Conservation (phyloP, 495 filamentous ascomycete genomes). For the Amniculicola lignicola region DNA sequence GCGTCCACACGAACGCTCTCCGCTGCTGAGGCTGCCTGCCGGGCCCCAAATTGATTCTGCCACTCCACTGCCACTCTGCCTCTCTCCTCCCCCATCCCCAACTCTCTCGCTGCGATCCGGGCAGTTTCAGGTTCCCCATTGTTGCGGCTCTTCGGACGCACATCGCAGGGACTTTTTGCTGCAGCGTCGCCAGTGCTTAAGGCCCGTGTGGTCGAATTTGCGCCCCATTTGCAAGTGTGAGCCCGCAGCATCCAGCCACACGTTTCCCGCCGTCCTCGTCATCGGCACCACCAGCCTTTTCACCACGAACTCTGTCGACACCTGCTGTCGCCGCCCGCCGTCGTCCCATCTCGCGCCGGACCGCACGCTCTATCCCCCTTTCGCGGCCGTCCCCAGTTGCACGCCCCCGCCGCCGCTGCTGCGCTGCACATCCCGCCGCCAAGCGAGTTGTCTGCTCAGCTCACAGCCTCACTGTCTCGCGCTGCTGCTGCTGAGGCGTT, state of each 20-base stretch:
- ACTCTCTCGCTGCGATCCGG: background rate
- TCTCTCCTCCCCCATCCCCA: background rate
- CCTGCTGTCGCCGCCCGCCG: background rate
- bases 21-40: background rate
- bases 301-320: background rate
- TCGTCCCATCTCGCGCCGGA: background rate
- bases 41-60: background rate
- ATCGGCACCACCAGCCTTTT: conserved; percentile 26
- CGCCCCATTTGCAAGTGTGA: background rate
- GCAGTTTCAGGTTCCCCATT: background rate
- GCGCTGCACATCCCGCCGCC: background rate
- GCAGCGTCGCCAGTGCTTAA: background rate
- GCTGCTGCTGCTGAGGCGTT: conserved; percentile 17
- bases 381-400: background rate
- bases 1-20: too few species aligned
- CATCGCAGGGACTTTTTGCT: background rate
- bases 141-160: background rate
- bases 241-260: conserved; percentile 26
- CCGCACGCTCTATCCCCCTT: background rate
- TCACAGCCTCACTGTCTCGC: conserved; percentile 21
- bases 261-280: conserved; percentile 24
- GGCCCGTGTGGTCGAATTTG: background rate
- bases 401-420: background rate
- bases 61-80: background rate
- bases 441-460: conserved; percentile 3